These are phyloP conservation scores for Aphanocladium album DNA, from an alignment of 2,329 filamentous ascomycete species.

Conservation along the genomic window DNA sequence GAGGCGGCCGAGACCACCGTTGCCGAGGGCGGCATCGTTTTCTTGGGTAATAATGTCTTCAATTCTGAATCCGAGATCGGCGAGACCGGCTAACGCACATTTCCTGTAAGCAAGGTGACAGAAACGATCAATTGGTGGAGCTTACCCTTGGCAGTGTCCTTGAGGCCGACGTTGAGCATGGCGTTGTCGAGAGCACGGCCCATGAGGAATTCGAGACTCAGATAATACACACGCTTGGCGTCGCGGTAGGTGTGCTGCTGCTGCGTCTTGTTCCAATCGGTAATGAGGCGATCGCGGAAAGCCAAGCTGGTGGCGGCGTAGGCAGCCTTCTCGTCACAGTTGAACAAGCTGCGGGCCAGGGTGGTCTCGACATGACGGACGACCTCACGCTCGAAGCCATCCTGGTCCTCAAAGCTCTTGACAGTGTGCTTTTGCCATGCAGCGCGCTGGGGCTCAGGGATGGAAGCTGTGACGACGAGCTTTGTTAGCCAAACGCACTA, in stretches of 20 bases:
- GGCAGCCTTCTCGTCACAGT: constrained; percentile 91
- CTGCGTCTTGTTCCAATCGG: constrained; percentile 98
- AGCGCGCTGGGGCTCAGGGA: constrained; percentile 81
- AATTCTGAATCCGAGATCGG: constrained; percentile 90
- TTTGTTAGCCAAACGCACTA: constrained; percentile 11
- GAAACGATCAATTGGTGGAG: not conserved
- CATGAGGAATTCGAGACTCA: constrained; percentile 97
- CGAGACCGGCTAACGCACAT: constrained; percentile 64
- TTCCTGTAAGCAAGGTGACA: constrained; percentile 13
- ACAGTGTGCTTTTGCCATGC: constrained; percentile 65
- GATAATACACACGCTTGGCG: constrained; percentile 92
- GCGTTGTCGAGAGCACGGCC: constrained; percentile 94
- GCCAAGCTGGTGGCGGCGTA: constrained; percentile 89
- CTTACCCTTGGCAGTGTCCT: constrained; percentile 73
- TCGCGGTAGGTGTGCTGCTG: constrained; percentile 89
- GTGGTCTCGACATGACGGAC: constrained; percentile 96
- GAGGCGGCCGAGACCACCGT: constrained; percentile 89
- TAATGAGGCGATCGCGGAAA: constrained; percentile 85
- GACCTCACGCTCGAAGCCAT: constrained; percentile 81
- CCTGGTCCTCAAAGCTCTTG: constrained; percentile 67
- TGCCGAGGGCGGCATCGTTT: constrained; percentile 92
- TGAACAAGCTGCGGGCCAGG: constrained; percentile 91
- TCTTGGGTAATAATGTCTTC: constrained; percentile 94
- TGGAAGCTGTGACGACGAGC: constrained; percentile 52
- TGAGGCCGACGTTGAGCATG: constrained; percentile 91